A percentile compares a stretch with the other conserved stretches of the same genome.
These are phyloP conservation scores for Boletus tylopilopsis DNA, from an alignment of 768 basidiomycete species.

Conservation along the genomic window DNA sequence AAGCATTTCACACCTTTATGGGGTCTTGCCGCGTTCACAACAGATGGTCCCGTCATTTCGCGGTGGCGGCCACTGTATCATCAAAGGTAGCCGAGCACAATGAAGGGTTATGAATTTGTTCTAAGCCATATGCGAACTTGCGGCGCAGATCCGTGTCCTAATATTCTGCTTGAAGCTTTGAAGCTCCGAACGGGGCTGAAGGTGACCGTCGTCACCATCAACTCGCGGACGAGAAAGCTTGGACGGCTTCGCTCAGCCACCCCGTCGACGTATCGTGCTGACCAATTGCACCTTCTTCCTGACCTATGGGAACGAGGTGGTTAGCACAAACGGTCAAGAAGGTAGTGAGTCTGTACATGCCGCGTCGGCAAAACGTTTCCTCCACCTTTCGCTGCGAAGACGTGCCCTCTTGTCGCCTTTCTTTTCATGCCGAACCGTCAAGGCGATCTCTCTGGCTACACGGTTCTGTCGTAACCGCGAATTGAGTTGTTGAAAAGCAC, in stretches of 20 bases:
- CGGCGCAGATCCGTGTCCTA: conserved; percentile 10
- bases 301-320: conserved; percentile 47
- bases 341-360: conserved; percentile 36
- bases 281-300: conserved; percentile 81
- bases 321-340: conserved; percentile 12
- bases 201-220: conserved; percentile 4
- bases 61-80: conserved; percentile 2
- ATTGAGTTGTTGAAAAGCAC: conserved; percentile 49
- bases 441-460: conserved; percentile 47
- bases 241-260: conserved; percentile 41
- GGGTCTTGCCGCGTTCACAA: conserved; percentile 1
- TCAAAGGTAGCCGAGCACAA: conserved; percentile 14
- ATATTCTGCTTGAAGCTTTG: conserved; percentile 4
- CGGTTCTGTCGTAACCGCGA: conserved; percentile 51
- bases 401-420: conserved; percentile 76
- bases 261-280: conserved; percentile 70
- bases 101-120: conserved; percentile 4
- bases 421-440: conserved; percentile 71
- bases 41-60: background rate
- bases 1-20: conserved; percentile 9
- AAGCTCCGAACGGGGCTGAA: conserved; percentile 3
- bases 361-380: conserved; percentile 75
- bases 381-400: conserved; percentile 73
- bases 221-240: conserved; percentile 4
- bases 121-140: conserved; percentile 8